Evolutionary conservation across 257 asterid genomes (phyloP).

Genomic region (Eucommia ulmoides): DNA sequence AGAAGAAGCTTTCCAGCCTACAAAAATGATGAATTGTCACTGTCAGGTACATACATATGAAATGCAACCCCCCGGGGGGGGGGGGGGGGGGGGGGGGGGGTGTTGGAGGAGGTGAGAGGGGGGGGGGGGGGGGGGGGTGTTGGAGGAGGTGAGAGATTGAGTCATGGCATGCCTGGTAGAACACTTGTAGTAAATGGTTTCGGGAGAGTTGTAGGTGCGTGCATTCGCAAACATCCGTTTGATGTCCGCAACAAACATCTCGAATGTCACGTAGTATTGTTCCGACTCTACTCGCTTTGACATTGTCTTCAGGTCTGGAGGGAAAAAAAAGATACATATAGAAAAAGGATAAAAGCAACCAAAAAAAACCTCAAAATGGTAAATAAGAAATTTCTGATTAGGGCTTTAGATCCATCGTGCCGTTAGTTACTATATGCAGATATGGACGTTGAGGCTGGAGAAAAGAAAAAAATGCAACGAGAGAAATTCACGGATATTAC

Average conservation of each 20-base stretch:
- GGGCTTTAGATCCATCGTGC: too few relatives aligned
- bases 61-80: not conserved
- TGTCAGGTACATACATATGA: not conserved
- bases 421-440: too few relatives aligned
- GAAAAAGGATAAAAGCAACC: too few relatives aligned
- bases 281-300: slow-evolving; percentile 90
- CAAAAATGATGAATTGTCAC: slow-evolving; percentile 5
- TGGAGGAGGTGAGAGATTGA: not conserved
- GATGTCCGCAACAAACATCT: slow-evolving; percentile 84
- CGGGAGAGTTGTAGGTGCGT: slow-evolving; percentile 93
- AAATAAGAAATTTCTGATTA: too few relatives aligned
- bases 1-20: slow-evolving; percentile 74
- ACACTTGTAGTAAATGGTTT: slow-evolving; percentile 82
- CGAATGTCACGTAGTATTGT: slow-evolving; percentile 74
- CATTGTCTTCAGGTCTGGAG: slow-evolving; percentile 80
- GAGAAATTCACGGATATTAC: too few relatives aligned
- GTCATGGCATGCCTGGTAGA: slow-evolving; percentile 57
- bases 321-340: too few relatives aligned
- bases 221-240: slow-evolving; percentile 84
- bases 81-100: too few relatives aligned
- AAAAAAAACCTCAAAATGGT: too few relatives aligned
- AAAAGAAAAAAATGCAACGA: too few relatives aligned
- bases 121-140: too few relatives aligned
- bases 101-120: too few relatives aligned
- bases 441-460: too few relatives aligned